Conservation (phyloP, 208 protist species). For the Histomonas meleagridis region DNA sequence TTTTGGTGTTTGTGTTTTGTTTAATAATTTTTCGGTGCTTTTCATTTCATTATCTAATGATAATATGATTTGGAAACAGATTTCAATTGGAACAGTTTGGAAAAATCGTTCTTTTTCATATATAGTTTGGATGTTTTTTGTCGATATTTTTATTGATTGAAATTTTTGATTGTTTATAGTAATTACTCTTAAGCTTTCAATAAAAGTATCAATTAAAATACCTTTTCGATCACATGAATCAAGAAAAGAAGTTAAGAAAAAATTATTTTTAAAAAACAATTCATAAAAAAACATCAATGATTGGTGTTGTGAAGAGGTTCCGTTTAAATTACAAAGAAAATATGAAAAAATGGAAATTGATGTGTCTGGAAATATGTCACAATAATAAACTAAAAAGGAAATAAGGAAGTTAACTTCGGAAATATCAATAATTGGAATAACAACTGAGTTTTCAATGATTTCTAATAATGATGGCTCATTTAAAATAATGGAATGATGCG, state of each 20-base stretch:
- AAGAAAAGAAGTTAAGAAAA: background rate
- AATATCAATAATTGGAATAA: background rate
- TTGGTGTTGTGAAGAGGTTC: background rate
- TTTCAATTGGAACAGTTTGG: background rate
- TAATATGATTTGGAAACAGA: background rate
- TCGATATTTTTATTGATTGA: background rate
- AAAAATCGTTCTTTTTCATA: background rate
- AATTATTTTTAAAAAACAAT: background rate
- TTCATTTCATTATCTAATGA: background rate
- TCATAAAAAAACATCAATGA: background rate
- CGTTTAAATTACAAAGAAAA: background rate
- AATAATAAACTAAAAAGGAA: background rate
- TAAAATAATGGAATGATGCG: background rate
- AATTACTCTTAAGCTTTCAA: background rate
- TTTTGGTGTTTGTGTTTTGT: background rate
- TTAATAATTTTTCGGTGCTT: background rate
- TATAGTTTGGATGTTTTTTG: background rate
- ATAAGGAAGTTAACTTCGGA: background rate
- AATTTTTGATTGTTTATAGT: background rate
- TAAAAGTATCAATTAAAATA: background rate
- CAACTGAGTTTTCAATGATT: background rate
- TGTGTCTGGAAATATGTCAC: background rate
- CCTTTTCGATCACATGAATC: background rate
- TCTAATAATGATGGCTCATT: background rate
- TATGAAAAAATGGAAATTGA: background rate